Base-by-base conservation (phyloP, 169 alveolate species). In the Plasmodium cynomolgi region DNA sequence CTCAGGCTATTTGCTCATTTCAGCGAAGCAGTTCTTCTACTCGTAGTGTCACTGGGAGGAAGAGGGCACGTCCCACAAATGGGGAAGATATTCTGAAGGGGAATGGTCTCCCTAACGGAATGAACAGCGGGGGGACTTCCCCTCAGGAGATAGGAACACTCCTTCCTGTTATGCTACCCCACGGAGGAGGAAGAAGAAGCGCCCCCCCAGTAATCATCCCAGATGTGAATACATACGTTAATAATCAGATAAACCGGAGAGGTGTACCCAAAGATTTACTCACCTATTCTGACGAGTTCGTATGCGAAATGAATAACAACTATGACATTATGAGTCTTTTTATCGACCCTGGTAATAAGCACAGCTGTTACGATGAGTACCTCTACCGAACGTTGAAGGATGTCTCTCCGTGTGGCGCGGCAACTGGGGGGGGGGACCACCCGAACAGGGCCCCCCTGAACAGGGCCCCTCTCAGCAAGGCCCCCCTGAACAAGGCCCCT, bases 241-340 rank as follows among this genome's bases (percentile, higher is more conserved):
- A 56, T 31, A 77, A 56, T 17, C 54, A 34, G n/a, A 23, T 86
- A 8, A 77, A 86, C 8, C 23, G 68, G 72, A 50, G 31, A 29
- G 33, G 71, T 37, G 44, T 37, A 1, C 93, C 93, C 3, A 74
- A 3, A 17, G 33, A 86, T 75, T 11, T 86, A 1, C 37, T 86
- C 17, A 86, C 74, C 5, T 86, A 75, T 17, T 86, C 93, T 1
- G 75, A 86, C 17, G 93, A 86, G 68, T 86, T 86, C 71, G 20
- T 86, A 0, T 37, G 23, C 2, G 93, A 86, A 56, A 37, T 86
- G 81, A 86, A 86, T 20, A 86, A 86, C 20, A 75, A 86, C 44
- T 86, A 86, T 47, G 93, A 86, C 58, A 86, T 77, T 3, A 8
- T 86, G 23, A 56, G 86, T 17, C 62, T 20, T 9, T 86, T 50